A percentile compares a stretch with the other conserved stretches of the same genome.
Conservation (phyloP, 768 basidiomycete species). For the Boletus subparvulus region DNA sequence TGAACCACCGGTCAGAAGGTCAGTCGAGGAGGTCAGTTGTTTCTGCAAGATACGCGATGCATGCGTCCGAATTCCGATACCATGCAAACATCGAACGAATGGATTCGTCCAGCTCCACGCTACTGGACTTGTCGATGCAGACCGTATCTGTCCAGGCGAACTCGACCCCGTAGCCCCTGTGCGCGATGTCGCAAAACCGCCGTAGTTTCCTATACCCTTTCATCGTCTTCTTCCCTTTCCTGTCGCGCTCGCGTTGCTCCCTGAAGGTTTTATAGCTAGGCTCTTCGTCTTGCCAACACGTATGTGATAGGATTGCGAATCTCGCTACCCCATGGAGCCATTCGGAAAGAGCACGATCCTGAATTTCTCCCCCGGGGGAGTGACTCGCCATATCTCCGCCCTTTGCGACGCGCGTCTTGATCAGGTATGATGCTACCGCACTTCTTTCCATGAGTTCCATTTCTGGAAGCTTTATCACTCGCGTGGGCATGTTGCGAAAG, state of each 20-base stretch:
- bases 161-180: neutral
- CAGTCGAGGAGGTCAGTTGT: neutral
- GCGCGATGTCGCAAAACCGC: neutral
- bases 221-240: neutral
- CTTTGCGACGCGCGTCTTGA: neutral
- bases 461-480: neutral
- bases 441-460: neutral
- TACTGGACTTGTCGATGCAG: slow-evolving; percentile 21
- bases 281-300: neutral
- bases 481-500: neutral
- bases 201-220: neutral
- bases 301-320: neutral
- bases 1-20: neutral
- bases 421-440: neutral
- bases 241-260: neutral
- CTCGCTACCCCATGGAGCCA: neutral
- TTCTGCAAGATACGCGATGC: slow-evolving; percentile 9
- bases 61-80: slow-evolving; percentile 14
- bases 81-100: slow-evolving; percentile 21
- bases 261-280: neutral
- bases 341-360: neutral
- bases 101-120: slow-evolving; percentile 19
- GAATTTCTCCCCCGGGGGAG: neutral
- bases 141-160: slow-evolving; percentile 13
- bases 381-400: no score